Evolutionary conservation across 2,329 filamentous ascomycete species (phyloP).

Genomic region (Xylaria sp.): DNA sequence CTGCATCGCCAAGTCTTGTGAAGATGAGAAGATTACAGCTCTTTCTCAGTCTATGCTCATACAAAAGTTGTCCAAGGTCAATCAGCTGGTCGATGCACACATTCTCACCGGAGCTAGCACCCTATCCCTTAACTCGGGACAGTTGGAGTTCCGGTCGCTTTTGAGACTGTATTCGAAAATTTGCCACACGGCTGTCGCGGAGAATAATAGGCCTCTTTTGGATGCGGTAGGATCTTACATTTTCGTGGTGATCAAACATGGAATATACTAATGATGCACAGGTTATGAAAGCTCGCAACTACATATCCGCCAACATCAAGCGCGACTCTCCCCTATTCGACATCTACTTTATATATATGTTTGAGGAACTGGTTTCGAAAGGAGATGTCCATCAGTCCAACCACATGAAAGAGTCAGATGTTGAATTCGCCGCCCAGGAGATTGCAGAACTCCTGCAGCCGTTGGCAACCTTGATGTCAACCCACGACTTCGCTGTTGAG

Average conservation of each 20-base stretch:
- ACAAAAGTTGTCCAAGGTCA: constrained; percentile 91
- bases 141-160: constrained; percentile 77
- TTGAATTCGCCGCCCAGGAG: constrained; percentile 76
- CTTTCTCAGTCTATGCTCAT: constrained; percentile 91
- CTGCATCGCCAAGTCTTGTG: constrained; percentile 73
- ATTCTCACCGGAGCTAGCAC: constrained; percentile 79
- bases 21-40: constrained; percentile 87
- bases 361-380: constrained; percentile 84
- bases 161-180: constrained; percentile 78
- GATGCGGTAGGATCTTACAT: constrained; percentile 56
- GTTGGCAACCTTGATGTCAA: constrained; percentile 76
- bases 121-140: constrained; percentile 70
- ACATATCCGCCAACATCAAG: constrained; percentile 66
- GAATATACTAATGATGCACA: constrained; percentile 19
- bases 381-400: constrained; percentile 76
- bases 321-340: constrained; percentile 70
- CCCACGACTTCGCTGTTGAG: constrained; percentile 50
- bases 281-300: constrained; percentile 72
- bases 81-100: constrained; percentile 69
- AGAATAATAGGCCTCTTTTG: constrained; percentile 61
- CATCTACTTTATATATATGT: constrained; percentile 75
- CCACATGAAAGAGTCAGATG: constrained; percentile 68
- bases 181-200: constrained; percentile 65
- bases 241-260: background rate
- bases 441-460: constrained; percentile 85